These are phyloP conservation scores for Mycosphaerella sp. DNA, from an alignment of 2,329 filamentous ascomycete genomes.

Conservation along the genomic window DNA sequence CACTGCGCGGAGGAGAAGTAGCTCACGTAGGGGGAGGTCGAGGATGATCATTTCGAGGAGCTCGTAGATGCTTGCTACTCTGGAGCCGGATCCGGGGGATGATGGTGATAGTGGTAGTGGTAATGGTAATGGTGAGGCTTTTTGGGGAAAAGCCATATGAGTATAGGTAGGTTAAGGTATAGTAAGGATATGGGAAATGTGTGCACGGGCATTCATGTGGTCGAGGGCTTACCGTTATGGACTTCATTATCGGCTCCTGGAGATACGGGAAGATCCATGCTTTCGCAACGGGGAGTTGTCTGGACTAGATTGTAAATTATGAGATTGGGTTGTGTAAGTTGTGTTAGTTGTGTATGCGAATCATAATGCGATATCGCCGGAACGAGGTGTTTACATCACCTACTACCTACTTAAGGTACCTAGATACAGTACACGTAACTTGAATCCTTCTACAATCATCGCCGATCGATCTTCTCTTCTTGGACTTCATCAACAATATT, in stretches of 20 bases:
- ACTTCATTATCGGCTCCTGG: neutral
- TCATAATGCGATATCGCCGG: too few species aligned
- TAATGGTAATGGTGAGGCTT: too few species aligned
- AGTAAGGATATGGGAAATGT: neutral
- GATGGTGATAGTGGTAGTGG: neutral
- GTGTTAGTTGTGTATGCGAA: too few species aligned
- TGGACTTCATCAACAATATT: too few species aligned
- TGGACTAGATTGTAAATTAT: neutral
- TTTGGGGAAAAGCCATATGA: too few species aligned
- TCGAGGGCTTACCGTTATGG: neutral
- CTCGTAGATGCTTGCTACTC: constrained; percentile 13
- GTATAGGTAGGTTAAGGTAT: too few species aligned
- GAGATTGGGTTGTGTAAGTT: too few species aligned
- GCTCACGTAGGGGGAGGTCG: constrained; percentile 6
- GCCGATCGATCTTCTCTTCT: too few species aligned
- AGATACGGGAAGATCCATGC: neutral
- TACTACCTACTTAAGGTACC: too few species aligned
- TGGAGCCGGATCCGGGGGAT: constrained; percentile 3
- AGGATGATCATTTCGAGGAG: constrained; percentile 15
- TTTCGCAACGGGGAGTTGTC: neutral
- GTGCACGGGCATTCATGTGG: neutral
- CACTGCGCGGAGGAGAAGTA: constrained; percentile 4
- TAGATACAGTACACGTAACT: too few species aligned
- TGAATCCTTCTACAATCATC: too few species aligned
- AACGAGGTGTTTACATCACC: too few species aligned